phyloP scores from a whole-genome alignment of 208 protist genomes.

The Porcisia hertigi region DNA sequence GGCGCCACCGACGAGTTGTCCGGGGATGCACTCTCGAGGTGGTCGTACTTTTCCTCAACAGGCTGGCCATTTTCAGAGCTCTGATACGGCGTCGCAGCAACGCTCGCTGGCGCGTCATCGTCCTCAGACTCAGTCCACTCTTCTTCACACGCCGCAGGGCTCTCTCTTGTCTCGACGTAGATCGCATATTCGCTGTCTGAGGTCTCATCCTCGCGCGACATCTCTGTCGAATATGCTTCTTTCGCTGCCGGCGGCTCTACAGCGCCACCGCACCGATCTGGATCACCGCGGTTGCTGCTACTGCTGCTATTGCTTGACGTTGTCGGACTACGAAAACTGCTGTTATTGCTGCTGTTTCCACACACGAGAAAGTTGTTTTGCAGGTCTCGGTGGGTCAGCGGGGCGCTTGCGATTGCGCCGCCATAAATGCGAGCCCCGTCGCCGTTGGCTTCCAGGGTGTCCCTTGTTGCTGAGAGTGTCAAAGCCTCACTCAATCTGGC shows the following conservation, averaged over 20 bases:
- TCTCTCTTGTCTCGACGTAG: not conserved
- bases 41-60: not conserved
- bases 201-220: not conserved
- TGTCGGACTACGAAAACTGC: not conserved
- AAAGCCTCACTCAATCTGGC: not conserved
- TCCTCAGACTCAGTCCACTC: not conserved
- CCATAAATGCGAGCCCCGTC: not conserved
- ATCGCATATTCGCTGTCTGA: not conserved
- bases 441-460: not conserved
- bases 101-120: not conserved
- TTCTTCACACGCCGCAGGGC: not conserved
- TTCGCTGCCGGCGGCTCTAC: not conserved
- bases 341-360: conserved; percentile 19
- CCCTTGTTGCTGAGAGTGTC: not conserved
- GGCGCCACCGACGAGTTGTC: not conserved
- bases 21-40: conserved; percentile 5
- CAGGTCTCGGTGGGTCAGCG: conserved; percentile 9
- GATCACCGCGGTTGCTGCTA: not conserved
- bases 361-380: conserved; percentile 11
- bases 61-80: not conserved
- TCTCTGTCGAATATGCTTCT: not conserved
- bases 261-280: not conserved
- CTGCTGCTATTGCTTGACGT: conserved; percentile 4
- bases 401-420: not conserved
- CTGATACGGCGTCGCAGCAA: not conserved